phyloP scores from a whole-genome alignment of 306 rosid genomes.

The Senna tora region DNA sequence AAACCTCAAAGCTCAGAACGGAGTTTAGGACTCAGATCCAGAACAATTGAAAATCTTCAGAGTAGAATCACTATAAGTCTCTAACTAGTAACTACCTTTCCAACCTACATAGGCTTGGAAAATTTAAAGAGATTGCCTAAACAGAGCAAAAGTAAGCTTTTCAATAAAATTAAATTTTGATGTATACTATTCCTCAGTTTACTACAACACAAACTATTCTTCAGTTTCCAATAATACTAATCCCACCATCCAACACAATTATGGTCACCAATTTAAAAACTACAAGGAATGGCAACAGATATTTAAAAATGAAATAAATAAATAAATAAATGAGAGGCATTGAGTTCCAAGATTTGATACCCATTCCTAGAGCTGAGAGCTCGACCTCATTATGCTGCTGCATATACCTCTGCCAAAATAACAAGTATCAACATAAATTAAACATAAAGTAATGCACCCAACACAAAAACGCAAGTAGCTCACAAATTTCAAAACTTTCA shows the following conservation, averaged over 20 bases:
- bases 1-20: background rate
- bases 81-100: no score
- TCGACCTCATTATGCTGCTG: conserved; percentile 82
- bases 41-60: no score
- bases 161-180: background rate
- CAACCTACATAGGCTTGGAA: background rate
- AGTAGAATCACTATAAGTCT: background rate
- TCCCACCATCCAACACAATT: background rate
- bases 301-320: background rate
- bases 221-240: background rate
- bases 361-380: conserved; percentile 89
- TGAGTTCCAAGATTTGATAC: conserved; percentile 38
- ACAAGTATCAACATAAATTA: conserved; percentile 5
- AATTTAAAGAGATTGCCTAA: background rate
- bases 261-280: background rate
- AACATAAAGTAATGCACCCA: background rate
- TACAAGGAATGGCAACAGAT: background rate
- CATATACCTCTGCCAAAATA: conserved; percentile 69
- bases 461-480: background rate
- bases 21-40: background rate
- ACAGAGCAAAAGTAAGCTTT: background rate
- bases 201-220: background rate
- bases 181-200: background rate
- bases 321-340: background rate
- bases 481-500: background rate